Evolutionary conservation across 176 grass and related monocot species (phyloP), one percentile per base, ranked within the genome.

Genomic region (Ananas comosus): DNA sequence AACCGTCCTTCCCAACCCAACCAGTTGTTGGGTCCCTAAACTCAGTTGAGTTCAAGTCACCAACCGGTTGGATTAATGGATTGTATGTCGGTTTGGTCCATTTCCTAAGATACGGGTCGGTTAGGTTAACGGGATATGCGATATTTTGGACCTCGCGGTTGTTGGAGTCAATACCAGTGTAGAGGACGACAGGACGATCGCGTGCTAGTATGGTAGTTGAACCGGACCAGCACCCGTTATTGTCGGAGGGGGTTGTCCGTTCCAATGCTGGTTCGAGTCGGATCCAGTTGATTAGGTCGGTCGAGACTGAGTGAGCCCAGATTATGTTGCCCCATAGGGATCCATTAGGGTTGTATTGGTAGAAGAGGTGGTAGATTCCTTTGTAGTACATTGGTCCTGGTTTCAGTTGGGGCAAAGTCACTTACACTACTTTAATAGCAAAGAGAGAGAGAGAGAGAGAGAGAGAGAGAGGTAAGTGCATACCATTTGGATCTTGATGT

Each of bases 361-460:
- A 96, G 74, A 96, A 92, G n/a, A 87, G 76, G 21, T 96, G 92
- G 66, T 96, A 96, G 56, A 92, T 66, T 47, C 92, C 92, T 18
- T 87, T 96, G 88, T 87, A 90, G 79, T 90, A 96, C 88, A 96
- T 85, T 16, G 92, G 92, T 49, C 92, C 92, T 96, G 82, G 19
- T 73, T 49, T 74, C 65, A 65, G 48, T 69, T 70, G 19, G 63
- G 61, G 10, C 50, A 24, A 9, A 49, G 13, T 64, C 13, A 70
- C 33, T 13, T 27, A 27, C 19, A 29, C 49, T 27, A 74, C 69
- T 51, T 14, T 8, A 47, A 29, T 72, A 25, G 16, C 13, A 42
- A 51, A 27, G 25, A 27, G 25, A 27, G 25, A 27, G 25, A 78
- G 25, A 27, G 25, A 27, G 25, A 27, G 25, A 28, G 24, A 49